phyloP scores from a whole-genome alignment of 2,329 filamentous ascomycete species.

The Ophiostoma ulmi region DNA sequence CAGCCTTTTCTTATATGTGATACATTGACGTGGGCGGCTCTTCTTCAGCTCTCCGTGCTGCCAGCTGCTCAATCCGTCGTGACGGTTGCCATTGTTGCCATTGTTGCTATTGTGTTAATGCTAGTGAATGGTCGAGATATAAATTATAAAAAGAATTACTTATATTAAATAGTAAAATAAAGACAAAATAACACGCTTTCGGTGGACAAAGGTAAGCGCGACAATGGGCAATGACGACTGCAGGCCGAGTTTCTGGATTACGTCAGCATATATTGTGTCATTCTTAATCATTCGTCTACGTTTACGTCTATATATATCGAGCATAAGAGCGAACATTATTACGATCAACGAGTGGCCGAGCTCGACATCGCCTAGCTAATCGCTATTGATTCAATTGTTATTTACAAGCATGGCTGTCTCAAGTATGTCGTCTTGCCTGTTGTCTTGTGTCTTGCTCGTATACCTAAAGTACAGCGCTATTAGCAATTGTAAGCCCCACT shows the following conservation, averaged over 20 bases:
- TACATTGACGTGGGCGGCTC: no score
- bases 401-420: no score
- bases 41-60: background rate
- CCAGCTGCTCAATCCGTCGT: background rate
- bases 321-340: no score
- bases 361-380: no score
- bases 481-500: background rate
- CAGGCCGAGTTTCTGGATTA: constrained; percentile 1
- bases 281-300: background rate
- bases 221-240: background rate
- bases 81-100: background rate
- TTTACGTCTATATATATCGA: no score
- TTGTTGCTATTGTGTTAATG: background rate
- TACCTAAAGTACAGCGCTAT: background rate
- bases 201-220: constrained; percentile 4
- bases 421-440: no score
- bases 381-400: no score
- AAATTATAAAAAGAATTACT: background rate
- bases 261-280: background rate
- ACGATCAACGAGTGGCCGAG: no score
- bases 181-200: background rate
- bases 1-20: background rate
- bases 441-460: no score
- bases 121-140: background rate
- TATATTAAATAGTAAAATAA: background rate